These are phyloP conservation scores for Mycosphaerella sp. DNA, from an alignment of 2,329 filamentous ascomycete species.

Conservation along the genomic window DNA sequence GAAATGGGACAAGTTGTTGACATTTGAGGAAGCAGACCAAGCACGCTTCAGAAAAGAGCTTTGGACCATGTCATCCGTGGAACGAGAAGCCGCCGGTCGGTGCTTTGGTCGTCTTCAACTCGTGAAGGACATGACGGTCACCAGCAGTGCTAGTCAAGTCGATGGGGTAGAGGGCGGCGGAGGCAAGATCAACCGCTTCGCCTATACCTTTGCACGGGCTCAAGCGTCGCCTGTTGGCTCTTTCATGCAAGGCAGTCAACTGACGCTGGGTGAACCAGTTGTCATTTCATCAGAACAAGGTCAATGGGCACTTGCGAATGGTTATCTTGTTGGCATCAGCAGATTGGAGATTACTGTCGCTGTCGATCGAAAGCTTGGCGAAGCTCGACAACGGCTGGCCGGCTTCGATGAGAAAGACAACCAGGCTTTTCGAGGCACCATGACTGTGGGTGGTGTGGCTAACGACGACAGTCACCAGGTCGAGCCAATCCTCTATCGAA, in stretches of 20 bases:
- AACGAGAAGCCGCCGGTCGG: slow-evolving; percentile 79
- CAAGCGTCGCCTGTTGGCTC: slow-evolving; percentile 55
- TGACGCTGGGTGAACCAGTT: slow-evolving; percentile 80
- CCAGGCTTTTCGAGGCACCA: slow-evolving; percentile 84
- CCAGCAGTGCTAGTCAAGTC: slow-evolving; percentile 18
- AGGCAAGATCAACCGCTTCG: slow-evolving; percentile 84
- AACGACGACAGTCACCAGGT: background rate
- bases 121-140: slow-evolving; percentile 41
- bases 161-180: slow-evolving; percentile 38
- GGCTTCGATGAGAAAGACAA: slow-evolving; percentile 73
- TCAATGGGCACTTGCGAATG: slow-evolving; percentile 90
- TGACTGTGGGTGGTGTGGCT: slow-evolving; percentile 60
- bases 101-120: slow-evolving; percentile 88
- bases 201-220: slow-evolving; percentile 72
- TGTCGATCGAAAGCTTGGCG: slow-evolving; percentile 84
- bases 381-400: slow-evolving; percentile 66
- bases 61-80: slow-evolving; percentile 89
- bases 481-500: slow-evolving; percentile 63
- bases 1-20: slow-evolving; percentile 90
- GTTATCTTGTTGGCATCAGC: slow-evolving; percentile 74
- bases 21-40: slow-evolving; percentile 87
- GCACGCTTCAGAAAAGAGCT: slow-evolving; percentile 82
- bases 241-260: slow-evolving; percentile 77
- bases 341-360: slow-evolving; percentile 75
- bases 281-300: slow-evolving; percentile 95